Percentiles rank a stretch among this genome's conserved stretches.
Evolutionary conservation across 2,329 filamentous ascomycete species (phyloP).

Genomic region (Pseudocercospora vitis): DNA sequence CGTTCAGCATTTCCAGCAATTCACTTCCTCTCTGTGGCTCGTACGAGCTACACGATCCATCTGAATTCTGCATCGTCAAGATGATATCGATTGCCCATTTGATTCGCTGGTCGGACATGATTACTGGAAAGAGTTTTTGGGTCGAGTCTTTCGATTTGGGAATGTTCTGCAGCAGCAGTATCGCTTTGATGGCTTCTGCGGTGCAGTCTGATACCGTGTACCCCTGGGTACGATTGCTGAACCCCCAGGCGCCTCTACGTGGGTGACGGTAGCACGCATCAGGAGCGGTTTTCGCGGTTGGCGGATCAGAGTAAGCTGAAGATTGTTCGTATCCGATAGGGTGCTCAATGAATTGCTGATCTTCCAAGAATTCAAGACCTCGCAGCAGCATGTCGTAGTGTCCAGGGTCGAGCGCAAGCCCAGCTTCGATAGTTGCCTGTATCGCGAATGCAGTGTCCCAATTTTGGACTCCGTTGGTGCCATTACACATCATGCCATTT

Average conservation of each 20-base stretch:
- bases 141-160: slow-evolving; percentile 48
- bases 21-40: slow-evolving; percentile 78
- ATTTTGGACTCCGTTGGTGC: slow-evolving; percentile 95
- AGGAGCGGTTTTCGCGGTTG: slow-evolving; percentile 32
- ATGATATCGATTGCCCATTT: slow-evolving; percentile 89
- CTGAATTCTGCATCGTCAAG: slow-evolving; percentile 83
- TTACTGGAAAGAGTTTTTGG: slow-evolving; percentile 58
- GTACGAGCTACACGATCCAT: slow-evolving; percentile 86
- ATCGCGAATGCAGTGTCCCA: slow-evolving; percentile 95
- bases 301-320: slow-evolving; percentile 35
- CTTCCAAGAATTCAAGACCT: slow-evolving; percentile 81
- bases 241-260: slow-evolving; percentile 92
- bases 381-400: slow-evolving; percentile 82
- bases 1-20: slow-evolving; percentile 82
- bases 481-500: slow-evolving; percentile 92
- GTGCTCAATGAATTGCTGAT: slow-evolving; percentile 87
- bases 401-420: slow-evolving; percentile 71
- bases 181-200: slow-evolving; percentile 82
- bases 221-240: slow-evolving; percentile 87
- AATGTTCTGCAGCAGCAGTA: slow-evolving; percentile 78
- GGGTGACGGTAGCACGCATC: slow-evolving; percentile 70
- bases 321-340: slow-evolving; percentile 72
- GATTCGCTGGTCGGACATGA: slow-evolving; percentile 74
- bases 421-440: slow-evolving; percentile 76
- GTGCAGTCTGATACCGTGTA: slow-evolving; percentile 96